These are phyloP conservation scores for Solanum ahanhuiri DNA, from an alignment of 257 asterid genomes.

Conservation along the genomic window DNA sequence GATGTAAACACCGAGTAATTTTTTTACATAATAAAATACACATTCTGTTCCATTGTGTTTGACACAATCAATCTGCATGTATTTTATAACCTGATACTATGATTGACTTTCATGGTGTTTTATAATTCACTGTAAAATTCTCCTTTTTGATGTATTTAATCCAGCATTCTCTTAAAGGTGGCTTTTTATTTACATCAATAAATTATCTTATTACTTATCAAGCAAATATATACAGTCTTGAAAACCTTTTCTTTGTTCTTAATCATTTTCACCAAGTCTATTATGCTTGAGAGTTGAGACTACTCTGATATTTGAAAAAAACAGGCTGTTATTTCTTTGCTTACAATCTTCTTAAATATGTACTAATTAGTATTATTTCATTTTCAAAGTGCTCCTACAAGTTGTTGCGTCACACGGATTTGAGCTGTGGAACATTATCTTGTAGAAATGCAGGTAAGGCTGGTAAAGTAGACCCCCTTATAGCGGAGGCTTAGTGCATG, in stretches of 20 bases:
- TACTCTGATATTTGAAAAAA: neutral
- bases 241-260: neutral
- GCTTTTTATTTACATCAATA: neutral
- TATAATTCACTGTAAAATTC: neutral
- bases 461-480: neutral
- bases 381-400: neutral
- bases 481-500: neutral
- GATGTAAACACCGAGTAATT: neutral
- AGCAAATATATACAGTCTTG: neutral
- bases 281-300: neutral
- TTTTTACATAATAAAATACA: neutral
- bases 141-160: neutral
- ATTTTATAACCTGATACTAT: neutral
- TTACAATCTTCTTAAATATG: neutral
- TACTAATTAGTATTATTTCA: neutral
- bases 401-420: neutral
- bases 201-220: neutral
- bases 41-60: neutral
- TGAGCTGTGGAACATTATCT: neutral
- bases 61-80: neutral
- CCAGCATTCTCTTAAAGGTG: neutral
- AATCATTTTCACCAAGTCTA: neutral
- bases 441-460: neutral
- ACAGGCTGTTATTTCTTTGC: neutral
- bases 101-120: neutral